Evolutionary conservation across 1,139 yeast species (phyloP).

Genomic region (Debaryomycetaceae sp.): DNA sequence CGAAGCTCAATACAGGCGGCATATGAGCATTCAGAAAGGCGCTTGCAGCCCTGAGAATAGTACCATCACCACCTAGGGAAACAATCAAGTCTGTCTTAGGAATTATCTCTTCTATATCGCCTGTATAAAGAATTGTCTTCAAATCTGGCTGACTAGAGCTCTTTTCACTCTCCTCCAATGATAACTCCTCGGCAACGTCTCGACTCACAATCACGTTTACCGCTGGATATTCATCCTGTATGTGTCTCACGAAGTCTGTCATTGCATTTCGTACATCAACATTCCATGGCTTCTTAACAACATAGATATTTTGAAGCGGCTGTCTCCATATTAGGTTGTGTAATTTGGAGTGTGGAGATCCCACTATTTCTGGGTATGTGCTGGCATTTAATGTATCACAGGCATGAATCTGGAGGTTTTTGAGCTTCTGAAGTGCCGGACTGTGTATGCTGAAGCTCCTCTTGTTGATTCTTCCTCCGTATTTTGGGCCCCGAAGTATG

Average conservation of each 20-base stretch:
- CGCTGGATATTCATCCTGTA: conserved; percentile 59
- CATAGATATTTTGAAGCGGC: conserved; percentile 65
- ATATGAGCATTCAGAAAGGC: conserved; percentile 65
- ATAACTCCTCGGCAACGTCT: conserved; percentile 72
- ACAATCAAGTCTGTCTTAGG: conserved; percentile 66
- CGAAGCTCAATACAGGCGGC: conserved; percentile 87
- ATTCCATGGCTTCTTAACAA: conserved; percentile 86
- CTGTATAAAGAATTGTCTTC: conserved; percentile 44
- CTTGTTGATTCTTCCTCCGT: neutral
- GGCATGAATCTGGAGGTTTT: conserved; percentile 7
- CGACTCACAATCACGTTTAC: conserved; percentile 74
- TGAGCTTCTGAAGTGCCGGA: neutral
- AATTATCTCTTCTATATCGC: conserved; percentile 54
- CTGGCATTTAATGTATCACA: conserved; percentile 12
- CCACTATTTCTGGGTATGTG: conserved; percentile 37
- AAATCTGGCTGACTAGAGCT: conserved; percentile 5
- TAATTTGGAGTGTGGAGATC: conserved; percentile 45
- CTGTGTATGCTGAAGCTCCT: neutral
- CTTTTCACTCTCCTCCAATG: conserved; percentile 29
- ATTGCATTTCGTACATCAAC: conserved; percentile 61
- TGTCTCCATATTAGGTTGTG: conserved; percentile 44
- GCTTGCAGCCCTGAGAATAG: conserved; percentile 71
- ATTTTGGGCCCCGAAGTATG: neutral
- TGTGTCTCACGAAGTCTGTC: conserved; percentile 55
- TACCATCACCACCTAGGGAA: conserved; percentile 95